Evolutionary conservation across 2,329 filamentous ascomycete genomes (phyloP), one percentile per base, ranked within the genome.

Genomic region (Phialemonium atrogriseum): DNA sequence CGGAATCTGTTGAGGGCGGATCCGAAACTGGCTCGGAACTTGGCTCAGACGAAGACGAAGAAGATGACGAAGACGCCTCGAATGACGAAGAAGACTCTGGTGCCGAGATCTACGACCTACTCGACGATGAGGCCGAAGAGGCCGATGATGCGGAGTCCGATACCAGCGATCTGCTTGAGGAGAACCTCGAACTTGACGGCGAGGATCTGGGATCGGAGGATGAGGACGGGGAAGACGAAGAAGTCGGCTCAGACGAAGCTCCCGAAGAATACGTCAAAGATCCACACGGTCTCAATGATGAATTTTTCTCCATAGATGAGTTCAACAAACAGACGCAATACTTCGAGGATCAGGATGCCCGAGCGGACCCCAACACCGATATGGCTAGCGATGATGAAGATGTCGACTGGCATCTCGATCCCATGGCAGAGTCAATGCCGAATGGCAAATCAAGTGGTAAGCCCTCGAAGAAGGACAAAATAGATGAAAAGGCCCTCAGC

Each of bases 231-330:
- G 52, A 50, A 0, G 64, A 64, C 0, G 66, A 69, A 1, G 67
- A 69, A 3, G 65, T 62, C 1, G 58, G 59, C 9, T 61, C 67
- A 4, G 68, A 69, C 13, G 60, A 66, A 26, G 54, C 62, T 5
- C 55, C 60, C 1, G 69, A 70, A 29, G 70, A 73, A 23, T 80
- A 80, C 37, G 62, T 77, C 7, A 68, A 79, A 45, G 87, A 96
- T 49, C 77, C 78, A 4, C 70, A 91, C 50, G 86, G 87, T 6
- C 73, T 98, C 19, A 96, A 98, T 49, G 91, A 98, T 51, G 89
- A 87, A 5, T 98, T 98, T 63, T 98, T 98, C 62, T 94, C 86
- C 11, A 89, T 98, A 47, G 88, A 96, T 48, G 79, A 93, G 37
- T 98, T 98, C 71, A 98, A 98, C 66, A 85, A 81, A 52, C 84